Base-by-base conservation (phyloP, 164 flowering plant species). In the Magnolia changhungtana region DNA sequence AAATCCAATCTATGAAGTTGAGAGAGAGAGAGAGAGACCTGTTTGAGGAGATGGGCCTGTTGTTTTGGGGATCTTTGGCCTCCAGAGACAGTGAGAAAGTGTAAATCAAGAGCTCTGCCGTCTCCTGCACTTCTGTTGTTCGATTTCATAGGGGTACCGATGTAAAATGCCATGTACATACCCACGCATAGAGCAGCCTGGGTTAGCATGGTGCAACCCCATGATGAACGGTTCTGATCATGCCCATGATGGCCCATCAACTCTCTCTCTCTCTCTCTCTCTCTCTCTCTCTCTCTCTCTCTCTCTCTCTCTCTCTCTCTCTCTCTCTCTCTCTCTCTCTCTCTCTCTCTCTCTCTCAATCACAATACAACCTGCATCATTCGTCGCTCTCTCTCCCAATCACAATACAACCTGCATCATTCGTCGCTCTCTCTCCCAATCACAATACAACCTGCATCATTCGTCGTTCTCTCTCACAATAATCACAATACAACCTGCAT, bases 21-120 rank as follows among this genome's bases (percentile, higher is more conserved):
- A 29, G 45, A 37, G 45, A 37, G 45, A 37, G 45, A 78, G 31
- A 80, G 76, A 78, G 70, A 63, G 11, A 89, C 93, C 90, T 69
- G 88, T 75, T 80, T 82, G 77, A 91, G 91, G 69, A 91, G 88
- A 76, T 77, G 89, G 81, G 76, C 81, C 74, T 90, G 92, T 72
- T 85, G 80, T 37, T 79, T 58, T n/a, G 77, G 76, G 50, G 90
- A 65, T 75, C 92, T 84, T 50, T 64, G 81, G 3, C 89, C 92
- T 64, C 91, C 91, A 58, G 75, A 73, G 55, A 91, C 92, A 78
- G 85, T 87, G n/a, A 91, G 74, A 66, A 89, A 91, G 75, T 84
- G 84, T 16, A 86, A 61, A 79, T 91, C 90, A 75, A 49, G 72
- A 66, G 74, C 67, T 67, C 75, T 73, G 7, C 16, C 61, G 29